These are phyloP conservation scores for Rhodotorula sp. DNA, from an alignment of 1,284 basidiomycete genomes.

Conservation along the genomic window DNA sequence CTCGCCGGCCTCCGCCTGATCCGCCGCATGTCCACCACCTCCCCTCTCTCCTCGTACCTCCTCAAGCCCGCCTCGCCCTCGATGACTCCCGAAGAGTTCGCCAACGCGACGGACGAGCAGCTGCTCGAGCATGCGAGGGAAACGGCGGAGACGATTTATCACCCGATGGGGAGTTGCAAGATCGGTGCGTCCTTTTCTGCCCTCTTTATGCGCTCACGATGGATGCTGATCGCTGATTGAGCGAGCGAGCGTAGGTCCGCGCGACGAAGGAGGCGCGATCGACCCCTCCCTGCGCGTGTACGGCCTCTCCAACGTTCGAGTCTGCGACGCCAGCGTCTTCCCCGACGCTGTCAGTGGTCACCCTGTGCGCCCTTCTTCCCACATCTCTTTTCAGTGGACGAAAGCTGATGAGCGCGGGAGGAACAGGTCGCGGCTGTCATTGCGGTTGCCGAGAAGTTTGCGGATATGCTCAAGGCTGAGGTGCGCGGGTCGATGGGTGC, in stretches of 20 bases:
- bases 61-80: slow-evolving; percentile 39
- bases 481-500: not conserved
- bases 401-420: not conserved
- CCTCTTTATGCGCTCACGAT: not conserved
- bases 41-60: slow-evolving; percentile 46
- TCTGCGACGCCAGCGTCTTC: slow-evolving; percentile 54
- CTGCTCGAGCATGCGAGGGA: slow-evolving; percentile 51
- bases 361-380: slow-evolving; percentile 47
- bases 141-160: slow-evolving; percentile 52
- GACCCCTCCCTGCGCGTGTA: slow-evolving; percentile 56
- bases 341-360: slow-evolving; percentile 51
- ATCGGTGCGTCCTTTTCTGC: slow-evolving; percentile 12
- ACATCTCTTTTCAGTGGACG: not conserved
- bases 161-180: slow-evolving; percentile 50
- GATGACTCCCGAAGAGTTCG: slow-evolving; percentile 19
- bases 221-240: not conserved
- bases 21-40: slow-evolving; percentile 43
- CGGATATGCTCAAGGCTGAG: slow-evolving; percentile 38
- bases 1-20: slow-evolving; percentile 47
- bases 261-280: slow-evolving; percentile 52
- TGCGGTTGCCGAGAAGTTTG: slow-evolving; percentile 31
- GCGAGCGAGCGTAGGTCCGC: slow-evolving; percentile 45
- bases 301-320: slow-evolving; percentile 51
- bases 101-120: slow-evolving; percentile 52
- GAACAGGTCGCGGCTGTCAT: slow-evolving; percentile 27